phyloP scores from a whole-genome alignment of 441 rosid genomes.

The Gossypium lobatum region DNA sequence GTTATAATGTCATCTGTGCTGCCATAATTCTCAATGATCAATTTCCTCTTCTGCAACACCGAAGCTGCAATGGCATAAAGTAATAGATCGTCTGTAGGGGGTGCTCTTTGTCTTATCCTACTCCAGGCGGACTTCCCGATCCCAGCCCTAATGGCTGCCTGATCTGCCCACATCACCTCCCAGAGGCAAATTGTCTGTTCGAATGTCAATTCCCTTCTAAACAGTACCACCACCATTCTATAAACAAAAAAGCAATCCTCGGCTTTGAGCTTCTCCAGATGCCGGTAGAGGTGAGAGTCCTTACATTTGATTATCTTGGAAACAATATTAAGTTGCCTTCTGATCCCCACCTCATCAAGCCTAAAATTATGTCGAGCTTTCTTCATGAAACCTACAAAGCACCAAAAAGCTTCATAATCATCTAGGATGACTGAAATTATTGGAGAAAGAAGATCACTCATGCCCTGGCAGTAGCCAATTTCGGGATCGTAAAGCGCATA shows the following conservation, averaged over 20 bases:
- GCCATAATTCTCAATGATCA: slow-evolving; percentile 77
- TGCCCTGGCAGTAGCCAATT: slow-evolving; percentile 95
- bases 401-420: slow-evolving; percentile 94
- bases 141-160: slow-evolving; percentile 81
- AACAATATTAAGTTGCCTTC: slow-evolving; percentile 74
- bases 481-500: slow-evolving; percentile 80
- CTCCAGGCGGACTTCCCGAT: slow-evolving; percentile 84
- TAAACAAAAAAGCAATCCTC: slow-evolving; percentile 96
- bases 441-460: slow-evolving; percentile 89
- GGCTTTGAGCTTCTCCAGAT: slow-evolving; percentile 84
- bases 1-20: slow-evolving; percentile 94
- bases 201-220: slow-evolving; percentile 83
- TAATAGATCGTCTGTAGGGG: slow-evolving; percentile 80
- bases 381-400: slow-evolving; percentile 89
- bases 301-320: slow-evolving; percentile 82
- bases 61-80: slow-evolving; percentile 91
- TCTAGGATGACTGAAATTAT: slow-evolving; percentile 66
- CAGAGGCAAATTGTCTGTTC: slow-evolving; percentile 80
- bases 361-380: slow-evolving; percentile 96
- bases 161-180: slow-evolving; percentile 99
- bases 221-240: slow-evolving; percentile 87
- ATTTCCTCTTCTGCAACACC: slow-evolving; percentile 81
- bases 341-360: slow-evolving; percentile 89
- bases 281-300: slow-evolving; percentile 81
- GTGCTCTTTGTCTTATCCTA: slow-evolving; percentile 68